These are phyloP conservation scores for Talaromyces albobiverticillius DNA, from an alignment of 2,329 filamentous ascomycete species.

Conservation along the genomic window DNA sequence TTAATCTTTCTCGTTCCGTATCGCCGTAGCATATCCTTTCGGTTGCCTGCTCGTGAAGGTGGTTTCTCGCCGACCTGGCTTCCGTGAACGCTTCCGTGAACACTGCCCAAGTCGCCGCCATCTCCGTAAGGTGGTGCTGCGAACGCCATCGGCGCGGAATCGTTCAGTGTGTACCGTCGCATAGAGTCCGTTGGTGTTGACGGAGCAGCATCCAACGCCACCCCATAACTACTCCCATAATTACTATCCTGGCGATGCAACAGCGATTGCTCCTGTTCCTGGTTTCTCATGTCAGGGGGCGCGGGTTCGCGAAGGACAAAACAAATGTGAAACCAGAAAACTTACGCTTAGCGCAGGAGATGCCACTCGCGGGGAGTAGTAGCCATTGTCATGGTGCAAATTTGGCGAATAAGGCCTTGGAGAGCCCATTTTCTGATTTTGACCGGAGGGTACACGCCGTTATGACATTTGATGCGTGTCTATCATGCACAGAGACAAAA, in stretches of 20 bases:
- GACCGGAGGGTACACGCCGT: neutral
- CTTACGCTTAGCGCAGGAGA: neutral
- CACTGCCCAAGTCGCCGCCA: neutral
- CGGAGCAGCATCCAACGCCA: neutral
- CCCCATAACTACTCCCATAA: neutral
- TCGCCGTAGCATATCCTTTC: slow-evolving; percentile 77
- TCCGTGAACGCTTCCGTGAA: slow-evolving; percentile 54
- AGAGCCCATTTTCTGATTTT: neutral
- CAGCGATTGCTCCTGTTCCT: neutral
- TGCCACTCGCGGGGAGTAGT: neutral
- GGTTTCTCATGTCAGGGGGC: neutral
- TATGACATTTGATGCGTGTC: too few relatives aligned
- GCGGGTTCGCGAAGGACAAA: neutral
- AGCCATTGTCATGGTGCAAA: neutral
- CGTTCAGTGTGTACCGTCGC: neutral
- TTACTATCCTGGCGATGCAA: neutral
- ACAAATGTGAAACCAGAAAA: neutral
- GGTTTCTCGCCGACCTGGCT: slow-evolving; percentile 66
- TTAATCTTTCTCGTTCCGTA: slow-evolving; percentile 97
- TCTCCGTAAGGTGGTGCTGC: neutral
- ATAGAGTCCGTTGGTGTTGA: neutral
- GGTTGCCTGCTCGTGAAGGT: slow-evolving; percentile 30
- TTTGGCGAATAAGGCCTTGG: neutral
- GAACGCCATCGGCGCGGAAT: neutral
- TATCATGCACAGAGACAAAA: neutral